phyloP scores from a whole-genome alignment of 345 rosid species.

The Erodium maritimum region DNA sequence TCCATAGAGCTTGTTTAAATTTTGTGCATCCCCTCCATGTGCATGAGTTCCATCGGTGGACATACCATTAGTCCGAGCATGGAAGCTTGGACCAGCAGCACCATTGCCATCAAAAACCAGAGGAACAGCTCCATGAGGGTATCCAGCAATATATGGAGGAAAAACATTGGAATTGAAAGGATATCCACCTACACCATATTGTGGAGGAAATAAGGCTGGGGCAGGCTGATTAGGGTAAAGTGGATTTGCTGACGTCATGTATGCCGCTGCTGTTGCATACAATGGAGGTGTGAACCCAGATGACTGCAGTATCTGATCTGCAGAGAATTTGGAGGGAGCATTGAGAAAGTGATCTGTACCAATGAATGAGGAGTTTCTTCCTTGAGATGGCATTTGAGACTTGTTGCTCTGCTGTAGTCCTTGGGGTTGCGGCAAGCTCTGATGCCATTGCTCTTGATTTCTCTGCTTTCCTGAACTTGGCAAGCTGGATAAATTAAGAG shows the following conservation, averaged over 20 bases:
- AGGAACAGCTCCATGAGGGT: constrained; percentile 49
- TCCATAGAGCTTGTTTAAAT: constrained; percentile 35
- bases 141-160: constrained; percentile 63
- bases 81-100: constrained; percentile 31
- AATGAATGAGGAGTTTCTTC: constrained; percentile 30
- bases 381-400: constrained; percentile 20
- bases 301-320: constrained; percentile 58
- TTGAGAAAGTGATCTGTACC: constrained; percentile 23
- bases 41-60: constrained; percentile 26
- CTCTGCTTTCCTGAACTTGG: neutral
- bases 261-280: constrained; percentile 54
- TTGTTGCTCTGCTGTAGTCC: neutral
- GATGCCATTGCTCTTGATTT: neutral
- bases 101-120: constrained; percentile 39
- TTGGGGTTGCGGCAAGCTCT: neutral
- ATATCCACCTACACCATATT: constrained; percentile 48
- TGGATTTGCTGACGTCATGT: constrained; percentile 58
- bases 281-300: constrained; percentile 53
- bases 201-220: constrained; percentile 57
- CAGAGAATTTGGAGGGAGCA: constrained; percentile 34
- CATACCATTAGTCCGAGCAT: constrained; percentile 22
- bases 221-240: constrained; percentile 62
- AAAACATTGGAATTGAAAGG: constrained; percentile 39
- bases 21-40: constrained; percentile 28
- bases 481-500: neutral